Evolutionary conservation across 768 basidiomycete species (phyloP).

Genomic region (Trametes villosa): DNA sequence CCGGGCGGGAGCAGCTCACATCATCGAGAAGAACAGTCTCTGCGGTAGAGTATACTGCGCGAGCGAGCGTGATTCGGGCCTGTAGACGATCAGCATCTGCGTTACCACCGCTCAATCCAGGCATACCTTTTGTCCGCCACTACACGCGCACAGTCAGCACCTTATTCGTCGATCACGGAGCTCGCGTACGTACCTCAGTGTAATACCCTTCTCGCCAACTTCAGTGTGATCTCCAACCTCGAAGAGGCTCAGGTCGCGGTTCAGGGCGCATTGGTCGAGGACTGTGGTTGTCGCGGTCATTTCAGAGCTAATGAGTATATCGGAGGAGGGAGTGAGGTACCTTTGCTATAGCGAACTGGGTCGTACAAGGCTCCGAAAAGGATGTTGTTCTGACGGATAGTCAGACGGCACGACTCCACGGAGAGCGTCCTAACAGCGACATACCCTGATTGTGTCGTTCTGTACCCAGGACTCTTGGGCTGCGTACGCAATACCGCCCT

Average conservation of each 20-base stretch:
- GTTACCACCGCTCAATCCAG: too few relatives aligned
- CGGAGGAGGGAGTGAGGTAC: too few relatives aligned
- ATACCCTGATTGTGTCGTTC: conserved; percentile 46
- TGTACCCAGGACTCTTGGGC: conserved; percentile 57
- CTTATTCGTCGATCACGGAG: too few relatives aligned
- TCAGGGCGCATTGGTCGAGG: conserved; percentile 44
- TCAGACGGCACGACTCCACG: neutral
- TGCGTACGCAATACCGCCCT: conserved; percentile 50
- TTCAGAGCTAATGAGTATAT: neutral
- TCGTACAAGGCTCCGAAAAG: conserved; percentile 34
- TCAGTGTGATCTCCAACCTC: conserved; percentile 56
- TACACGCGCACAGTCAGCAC: conserved; percentile 1
- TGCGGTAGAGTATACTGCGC: conserved; percentile 45
- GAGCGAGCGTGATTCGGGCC: conserved; percentile 45
- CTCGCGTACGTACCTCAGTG: conserved; percentile 41
- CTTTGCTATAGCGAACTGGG: conserved; percentile 31
- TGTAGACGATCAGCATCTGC: too few relatives aligned
- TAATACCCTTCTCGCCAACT: conserved; percentile 64
- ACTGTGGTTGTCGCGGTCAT: conserved; percentile 29
- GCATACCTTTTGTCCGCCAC: conserved; percentile 56
- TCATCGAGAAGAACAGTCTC: conserved; percentile 46
- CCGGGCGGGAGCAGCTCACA: too few relatives aligned
- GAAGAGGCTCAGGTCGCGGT: conserved; percentile 50
- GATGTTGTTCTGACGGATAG: conserved; percentile 27
- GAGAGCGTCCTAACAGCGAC: too few relatives aligned